Base-by-base conservation (phyloP, 2,329 filamentous ascomycete genomes). In the Talaromyces sp. region DNA sequence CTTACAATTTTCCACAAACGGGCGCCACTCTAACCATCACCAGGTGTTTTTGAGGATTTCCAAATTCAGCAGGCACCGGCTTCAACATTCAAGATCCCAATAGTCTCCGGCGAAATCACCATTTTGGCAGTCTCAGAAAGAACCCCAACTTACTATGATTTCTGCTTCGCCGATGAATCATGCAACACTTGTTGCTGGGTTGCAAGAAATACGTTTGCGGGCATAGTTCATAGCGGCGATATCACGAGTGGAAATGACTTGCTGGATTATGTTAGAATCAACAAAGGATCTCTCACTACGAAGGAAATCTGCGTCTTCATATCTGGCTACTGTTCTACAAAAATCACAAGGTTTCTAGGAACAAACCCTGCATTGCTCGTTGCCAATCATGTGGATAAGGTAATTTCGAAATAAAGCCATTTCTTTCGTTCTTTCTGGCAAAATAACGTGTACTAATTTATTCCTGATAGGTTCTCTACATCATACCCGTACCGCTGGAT, bases 101-200 rank as follows among this genome's bases (percentile, higher is more conserved):
- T 60, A 51, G 52, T 60, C 14, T 31, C 51, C 28, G 58, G 18
- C n/a, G 16, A 60, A 31, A 56, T 60, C 40, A 51, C 52, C 18
- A 60, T 60, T 18, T 51, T 60, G 23, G 58, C 58, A 23, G 52
- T 60, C 52, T 60, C 58, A n/a, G 52, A 60, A 60, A 56, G 58
- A 51, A 51, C 3, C 6, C 58, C 58, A 10, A 60, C 58, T 50
- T 60, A 60, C 40, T 60, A 53, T 30, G 58, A 60, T 18, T 51
- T 60, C 36, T 60, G 58, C 40, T 60, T 55, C 30, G 52, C 58
- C 10, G 42, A 60, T 50, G 23, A 40, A 56, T 44, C 40, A 16
- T 56, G 40, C 52, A 60, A 40, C 4, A 5, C 47, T 12, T 47
- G 58, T 56, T 40, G 54, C 33, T 60, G 58, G 58, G 3, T 16